Base-by-base conservation (phyloP, 1,284 basidiomycete genomes). In the Rhizopogon parksii region DNA sequence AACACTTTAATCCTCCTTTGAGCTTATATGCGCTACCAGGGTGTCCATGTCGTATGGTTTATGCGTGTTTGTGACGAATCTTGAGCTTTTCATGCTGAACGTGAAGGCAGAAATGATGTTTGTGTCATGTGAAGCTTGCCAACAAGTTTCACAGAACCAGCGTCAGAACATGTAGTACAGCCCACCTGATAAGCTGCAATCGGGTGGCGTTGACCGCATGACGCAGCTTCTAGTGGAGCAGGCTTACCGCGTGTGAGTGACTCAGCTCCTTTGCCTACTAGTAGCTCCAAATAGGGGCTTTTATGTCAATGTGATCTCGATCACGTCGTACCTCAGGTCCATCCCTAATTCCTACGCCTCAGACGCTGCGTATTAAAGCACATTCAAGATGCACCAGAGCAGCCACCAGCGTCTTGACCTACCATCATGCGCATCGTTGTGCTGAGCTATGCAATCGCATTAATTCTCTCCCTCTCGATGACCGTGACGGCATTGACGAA, bases 401-500 rank as follows among this genome's bases (percentile, higher is more conserved):
- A 14, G 7, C 27, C 42, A 15, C 21, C 34, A 17, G 17, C 12
- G 17, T 37, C 30, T 43, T 43, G 19, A 17, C 30, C 36, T 47
- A 8, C 36, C 37, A 6, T 25, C 17, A 55, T 56, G 54, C 53
- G 38, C 5, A 8, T 46, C 19, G 25, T 47, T 24, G 36, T 55
- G 21, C 17, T 56, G 11, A 46, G 46, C 24, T 43, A 15, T 24
- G 42, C 11, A 4, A 40, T 55, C 6, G 50, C 54, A 32, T 27
- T 56, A 7, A 15, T 55, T 34, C 19, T 38, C 25, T 46, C 39
- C 6, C 25, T 42, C 4, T 40, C 37, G 25, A 32, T 34, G 24
- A 32, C 37, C 21, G 42, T 34, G 15, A 34, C 35, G 21, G 36
- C 40, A 15, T 21, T 42, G 39, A 58, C 56, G 7, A 58, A 58